Percentiles rank a stretch among this genome's conserved stretches.
These are phyloP conservation scores for Protomyces pachydermus DNA, from an alignment of 1,139 yeast species.

Conservation along the genomic window DNA sequence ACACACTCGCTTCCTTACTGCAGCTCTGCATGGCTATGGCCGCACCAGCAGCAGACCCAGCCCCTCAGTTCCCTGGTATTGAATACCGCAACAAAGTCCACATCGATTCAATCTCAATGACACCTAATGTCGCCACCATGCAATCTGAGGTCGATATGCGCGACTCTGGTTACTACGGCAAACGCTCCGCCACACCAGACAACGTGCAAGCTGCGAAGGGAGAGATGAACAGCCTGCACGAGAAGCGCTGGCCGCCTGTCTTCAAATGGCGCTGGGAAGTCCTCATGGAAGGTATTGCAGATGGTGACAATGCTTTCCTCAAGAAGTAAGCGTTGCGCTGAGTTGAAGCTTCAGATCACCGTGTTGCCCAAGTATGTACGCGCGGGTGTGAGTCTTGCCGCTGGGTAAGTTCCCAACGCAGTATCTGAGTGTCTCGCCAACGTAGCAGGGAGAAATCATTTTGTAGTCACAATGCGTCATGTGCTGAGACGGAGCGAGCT, in stretches of 20 bases:
- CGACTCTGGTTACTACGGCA: neutral
- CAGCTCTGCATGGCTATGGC: neutral
- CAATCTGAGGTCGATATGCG: neutral
- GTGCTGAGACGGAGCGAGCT: neutral
- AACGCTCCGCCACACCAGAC: neutral
- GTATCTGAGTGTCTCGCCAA: neutral
- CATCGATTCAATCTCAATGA: neutral
- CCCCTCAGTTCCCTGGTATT: neutral
- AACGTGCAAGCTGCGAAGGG: too few relatives aligned
- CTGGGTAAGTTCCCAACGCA: neutral
- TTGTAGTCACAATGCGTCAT: conserved; percentile 6
- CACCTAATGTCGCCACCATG: neutral
- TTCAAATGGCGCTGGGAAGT: neutral
- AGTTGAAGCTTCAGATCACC: neutral
- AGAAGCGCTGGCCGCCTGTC: neutral
- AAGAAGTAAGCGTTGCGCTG: neutral
- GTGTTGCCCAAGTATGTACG: neutral
- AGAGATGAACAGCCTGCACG: neutral
- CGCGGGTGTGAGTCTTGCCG: neutral
- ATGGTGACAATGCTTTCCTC: neutral
- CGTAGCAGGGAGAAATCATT: conserved; percentile 14
- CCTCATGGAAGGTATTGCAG: neutral
- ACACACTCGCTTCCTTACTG: too few relatives aligned
- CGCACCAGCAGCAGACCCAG: neutral
- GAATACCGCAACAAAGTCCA: neutral